These are phyloP conservation scores for Ballota nigra DNA, from an alignment of 257 asterid species.

Conservation along the genomic window DNA sequence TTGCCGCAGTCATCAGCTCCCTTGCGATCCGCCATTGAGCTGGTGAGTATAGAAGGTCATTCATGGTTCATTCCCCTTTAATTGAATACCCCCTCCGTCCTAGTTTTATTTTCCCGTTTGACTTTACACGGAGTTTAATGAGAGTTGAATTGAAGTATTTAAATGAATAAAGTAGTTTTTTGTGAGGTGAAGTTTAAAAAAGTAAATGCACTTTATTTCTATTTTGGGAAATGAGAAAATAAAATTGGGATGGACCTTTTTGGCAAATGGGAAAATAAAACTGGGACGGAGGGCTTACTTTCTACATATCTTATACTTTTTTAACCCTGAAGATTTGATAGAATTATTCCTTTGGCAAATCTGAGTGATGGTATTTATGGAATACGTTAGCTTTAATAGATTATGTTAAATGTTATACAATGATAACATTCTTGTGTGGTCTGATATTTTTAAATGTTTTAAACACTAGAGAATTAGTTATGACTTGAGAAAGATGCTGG, in stretches of 20 bases:
- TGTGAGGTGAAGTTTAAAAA: too few relatives aligned
- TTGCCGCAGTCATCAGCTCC: slow-evolving; percentile 95
- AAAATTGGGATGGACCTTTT: too few relatives aligned
- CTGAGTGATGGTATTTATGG: background rate
- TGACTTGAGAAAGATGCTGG: background rate
- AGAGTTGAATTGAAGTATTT: too few relatives aligned
- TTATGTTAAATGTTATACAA: background rate
- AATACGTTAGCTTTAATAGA: background rate
- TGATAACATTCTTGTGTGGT: background rate
- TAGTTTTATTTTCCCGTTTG: too few relatives aligned
- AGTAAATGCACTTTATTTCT: too few relatives aligned
- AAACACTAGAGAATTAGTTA: background rate
- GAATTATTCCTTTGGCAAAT: background rate
- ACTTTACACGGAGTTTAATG: too few relatives aligned
- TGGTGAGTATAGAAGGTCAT: slow-evolving; percentile 41
- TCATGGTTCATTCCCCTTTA: background rate
- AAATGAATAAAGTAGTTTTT: too few relatives aligned
- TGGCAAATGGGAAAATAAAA: too few relatives aligned
- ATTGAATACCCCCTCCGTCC: too few relatives aligned
- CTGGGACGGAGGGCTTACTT: too few relatives aligned
- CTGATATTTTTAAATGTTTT: background rate
- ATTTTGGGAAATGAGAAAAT: too few relatives aligned
- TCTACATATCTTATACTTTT: background rate
- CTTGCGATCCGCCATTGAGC: slow-evolving; percentile 86
- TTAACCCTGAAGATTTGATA: background rate